Evolutionary conservation across 352 stramenopile genomes (phyloP), one percentile per base, ranked within the genome.

Genomic region (Phytophthora rubi): DNA sequence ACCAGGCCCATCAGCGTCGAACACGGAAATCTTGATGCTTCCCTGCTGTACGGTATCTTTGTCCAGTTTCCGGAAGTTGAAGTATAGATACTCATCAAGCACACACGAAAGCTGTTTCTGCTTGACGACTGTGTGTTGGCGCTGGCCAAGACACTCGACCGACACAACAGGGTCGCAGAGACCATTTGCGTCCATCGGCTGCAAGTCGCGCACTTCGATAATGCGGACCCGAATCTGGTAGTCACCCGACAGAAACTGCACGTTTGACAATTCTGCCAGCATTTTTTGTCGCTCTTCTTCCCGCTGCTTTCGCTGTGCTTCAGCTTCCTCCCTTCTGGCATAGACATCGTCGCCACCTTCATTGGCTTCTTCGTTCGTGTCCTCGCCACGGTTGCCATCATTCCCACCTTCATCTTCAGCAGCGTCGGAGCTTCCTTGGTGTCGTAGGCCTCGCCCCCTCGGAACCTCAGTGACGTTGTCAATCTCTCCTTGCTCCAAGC

Each of bases 31-130:
- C 59, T 91, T 90, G 62, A 97, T 91, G 35, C 65, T 90, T 44
- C 83, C 82, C 57, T 88, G 80, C 64, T 96, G 80, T 7, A 93
- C 71, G 16, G 76, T 81, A 33, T 93, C 85, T 71, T 87, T 91
- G 68, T 94, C 85, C 6, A 97, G 16, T 47, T 94, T 70, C 30
- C 80, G 78, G 39, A 97, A 93, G 63, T 95, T 90, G 71, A 98
- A 97, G 59, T 94, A 94, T 26, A 98, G 77, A 15, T 86, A 84
- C 65, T 98, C 90, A 70, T 98, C 94, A 77, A 97, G 97, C 3
- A 98, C 88, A 44, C 82, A 94, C 28, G 82, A 94, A 12, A 93
- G 76, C 54, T 92, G 83, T 63, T 97, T 88, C 65, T 92, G 79
- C 79, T 96, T 90, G 59, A 96, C 81, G 47, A 85, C 73, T 7